Percentiles rank a stretch among this genome's conserved stretches.
phyloP scores from a whole-genome alignment of 805 yeast genomes.

The Candida ovalis region DNA sequence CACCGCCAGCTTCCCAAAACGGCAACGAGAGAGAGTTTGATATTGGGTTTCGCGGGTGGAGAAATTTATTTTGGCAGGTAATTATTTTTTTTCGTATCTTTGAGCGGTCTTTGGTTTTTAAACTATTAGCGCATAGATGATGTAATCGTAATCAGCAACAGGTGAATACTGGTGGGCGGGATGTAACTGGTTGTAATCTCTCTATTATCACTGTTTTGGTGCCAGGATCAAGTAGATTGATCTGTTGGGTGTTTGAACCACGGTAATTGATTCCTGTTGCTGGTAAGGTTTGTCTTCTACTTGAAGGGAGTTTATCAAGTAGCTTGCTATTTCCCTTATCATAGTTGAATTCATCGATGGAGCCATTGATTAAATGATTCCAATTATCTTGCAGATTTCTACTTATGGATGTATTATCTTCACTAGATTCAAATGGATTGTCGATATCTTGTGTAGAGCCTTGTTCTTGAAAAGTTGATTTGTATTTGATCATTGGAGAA shows the following conservation, averaged over 20 bases:
- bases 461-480: background rate
- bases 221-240: constrained; percentile 19
- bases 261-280: too few relatives aligned
- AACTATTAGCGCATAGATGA: too few relatives aligned
- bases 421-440: background rate
- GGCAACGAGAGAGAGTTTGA: background rate
- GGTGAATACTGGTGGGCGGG: constrained; percentile 61
- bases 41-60: background rate
- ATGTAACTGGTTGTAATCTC: constrained; percentile 49
- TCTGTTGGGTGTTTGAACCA: too few relatives aligned
- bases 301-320: constrained; percentile 12
- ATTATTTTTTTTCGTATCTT: too few relatives aligned
- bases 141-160: constrained; percentile 61
- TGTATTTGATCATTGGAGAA: constrained; percentile 3
- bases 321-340: constrained; percentile 13
- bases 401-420: background rate
- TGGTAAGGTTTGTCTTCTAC: too few relatives aligned
- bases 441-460: background rate
- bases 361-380: constrained; percentile 29
- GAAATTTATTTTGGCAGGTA: background rate
- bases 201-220: constrained; percentile 54
- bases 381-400: constrained; percentile 25
- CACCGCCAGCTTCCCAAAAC: background rate
- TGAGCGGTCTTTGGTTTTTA: too few relatives aligned
- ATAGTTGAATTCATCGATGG: constrained; percentile 26